Percentiles rank a stretch among this genome's conserved stretches.
Evolutionary conservation across 345 rosid genomes (phyloP).

Genomic region (Arabis alpina): DNA sequence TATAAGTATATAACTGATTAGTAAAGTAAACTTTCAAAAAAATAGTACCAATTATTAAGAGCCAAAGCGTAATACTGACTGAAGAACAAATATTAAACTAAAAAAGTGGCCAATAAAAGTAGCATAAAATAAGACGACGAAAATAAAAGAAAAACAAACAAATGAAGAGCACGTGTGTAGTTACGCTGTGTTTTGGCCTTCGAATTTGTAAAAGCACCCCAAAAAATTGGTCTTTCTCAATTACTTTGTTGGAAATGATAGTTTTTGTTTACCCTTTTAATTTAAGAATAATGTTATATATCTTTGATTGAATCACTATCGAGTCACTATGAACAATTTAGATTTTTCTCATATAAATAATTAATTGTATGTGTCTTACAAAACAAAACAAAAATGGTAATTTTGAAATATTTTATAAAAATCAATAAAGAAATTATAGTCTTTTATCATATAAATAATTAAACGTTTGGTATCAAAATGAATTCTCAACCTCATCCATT

Average conservation of each 20-base stretch:
- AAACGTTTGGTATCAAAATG: too few relatives aligned
- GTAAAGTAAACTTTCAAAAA: conserved; percentile 6
- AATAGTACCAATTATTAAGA: conserved; percentile 25
- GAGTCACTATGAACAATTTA: too few relatives aligned
- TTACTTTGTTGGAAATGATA: conserved; percentile 23
- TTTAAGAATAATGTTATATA: not conserved
- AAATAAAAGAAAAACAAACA: not conserved
- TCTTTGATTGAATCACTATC: not conserved
- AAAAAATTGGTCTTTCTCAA: conserved; percentile 9
- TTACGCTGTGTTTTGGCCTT: conserved; percentile 28
- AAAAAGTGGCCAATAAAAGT: conserved; percentile 1
- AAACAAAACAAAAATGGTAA: too few relatives aligned
- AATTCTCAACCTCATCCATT: too few relatives aligned
- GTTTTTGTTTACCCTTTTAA: not conserved
- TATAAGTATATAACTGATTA: not conserved
- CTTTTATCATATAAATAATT: too few relatives aligned
- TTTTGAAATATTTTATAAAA: too few relatives aligned
- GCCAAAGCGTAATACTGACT: conserved; percentile 5
- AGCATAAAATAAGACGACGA: not conserved
- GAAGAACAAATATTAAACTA: not conserved
- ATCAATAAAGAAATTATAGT: too few relatives aligned
- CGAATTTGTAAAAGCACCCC: conserved; percentile 23
- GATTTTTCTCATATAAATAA: too few relatives aligned
- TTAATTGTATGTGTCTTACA: too few relatives aligned
- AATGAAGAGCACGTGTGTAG: conserved; percentile 38